Conservation (phyloP, 306 rosid species). For the Trifolium subterraneum region DNA sequence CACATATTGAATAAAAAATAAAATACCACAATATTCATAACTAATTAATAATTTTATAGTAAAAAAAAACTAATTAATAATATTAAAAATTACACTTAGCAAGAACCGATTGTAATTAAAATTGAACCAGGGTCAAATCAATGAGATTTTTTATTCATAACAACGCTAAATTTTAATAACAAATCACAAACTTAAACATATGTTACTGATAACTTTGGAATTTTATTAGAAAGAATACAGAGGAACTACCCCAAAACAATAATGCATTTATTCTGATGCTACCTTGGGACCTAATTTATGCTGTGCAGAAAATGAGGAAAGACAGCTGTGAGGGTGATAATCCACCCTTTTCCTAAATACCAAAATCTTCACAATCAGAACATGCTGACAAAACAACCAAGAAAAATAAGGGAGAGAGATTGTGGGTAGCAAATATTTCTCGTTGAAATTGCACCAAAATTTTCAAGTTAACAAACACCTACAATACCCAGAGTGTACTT, state of each 20-base stretch:
- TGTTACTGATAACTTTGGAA: not conserved
- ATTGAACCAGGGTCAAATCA: too few species aligned
- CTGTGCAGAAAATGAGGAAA: slow-evolving; percentile 21
- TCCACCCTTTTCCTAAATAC: slow-evolving; percentile 46
- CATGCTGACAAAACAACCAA: not conserved
- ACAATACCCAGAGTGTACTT: not conserved
- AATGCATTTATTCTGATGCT: slow-evolving; percentile 48
- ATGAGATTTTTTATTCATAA: not conserved
- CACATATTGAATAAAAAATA: too few species aligned
- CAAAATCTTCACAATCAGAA: slow-evolving; percentile 38
- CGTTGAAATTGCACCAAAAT: not conserved
- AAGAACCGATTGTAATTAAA: not conserved
- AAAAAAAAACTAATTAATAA: too few species aligned
- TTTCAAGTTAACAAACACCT: slow-evolving; percentile 33
- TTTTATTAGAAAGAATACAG: slow-evolving; percentile 21
- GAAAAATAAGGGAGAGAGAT: not conserved
- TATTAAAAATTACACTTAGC: not conserved
- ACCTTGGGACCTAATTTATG: slow-evolving; percentile 32
- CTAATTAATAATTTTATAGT: too few species aligned
- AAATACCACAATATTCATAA: too few species aligned
- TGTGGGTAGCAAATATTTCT: slow-evolving; percentile 13
- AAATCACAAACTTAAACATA: not conserved
- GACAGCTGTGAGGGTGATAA: slow-evolving; percentile 22
- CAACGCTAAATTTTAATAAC: not conserved
- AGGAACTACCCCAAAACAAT: slow-evolving; percentile 19